phyloP scores from a whole-genome alignment of 1,284 basidiomycete species.

The Ganoderma meredithae region DNA sequence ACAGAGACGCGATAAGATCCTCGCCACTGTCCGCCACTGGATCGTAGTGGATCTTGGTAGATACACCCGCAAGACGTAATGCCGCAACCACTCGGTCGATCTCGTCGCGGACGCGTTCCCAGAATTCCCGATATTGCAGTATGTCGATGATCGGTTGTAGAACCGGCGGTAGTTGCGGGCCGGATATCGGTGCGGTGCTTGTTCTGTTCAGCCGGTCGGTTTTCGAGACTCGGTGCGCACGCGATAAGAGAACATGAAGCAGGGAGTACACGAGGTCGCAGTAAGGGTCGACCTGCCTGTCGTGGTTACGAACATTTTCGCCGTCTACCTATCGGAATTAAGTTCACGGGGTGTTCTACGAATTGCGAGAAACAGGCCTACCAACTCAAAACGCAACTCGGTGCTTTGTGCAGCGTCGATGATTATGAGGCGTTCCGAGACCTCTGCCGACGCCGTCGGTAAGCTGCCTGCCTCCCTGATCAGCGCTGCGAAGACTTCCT shows the following conservation, averaged over 20 bases:
- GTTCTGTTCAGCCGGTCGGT: conserved; percentile 53
- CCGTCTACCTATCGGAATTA: conserved; percentile 36
- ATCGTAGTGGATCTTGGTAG: conserved; percentile 63
- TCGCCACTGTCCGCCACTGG: conserved; percentile 72
- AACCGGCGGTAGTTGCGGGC: conserved; percentile 44
- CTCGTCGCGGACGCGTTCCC: conserved; percentile 64
- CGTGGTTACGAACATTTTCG: conserved; percentile 24
- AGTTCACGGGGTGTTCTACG: background rate
- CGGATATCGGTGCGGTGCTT: conserved; percentile 38
- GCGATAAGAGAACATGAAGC: conserved; percentile 71
- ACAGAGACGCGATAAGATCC: conserved; percentile 57
- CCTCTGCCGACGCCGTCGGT: conserved; percentile 74
- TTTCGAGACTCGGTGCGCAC: conserved; percentile 62
- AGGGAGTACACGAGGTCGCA: conserved; percentile 76
- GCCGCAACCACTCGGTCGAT: conserved; percentile 57
- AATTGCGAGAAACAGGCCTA: conserved; percentile 41
- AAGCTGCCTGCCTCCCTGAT: conserved; percentile 75
- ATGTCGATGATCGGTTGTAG: conserved; percentile 78
- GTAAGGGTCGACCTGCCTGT: conserved; percentile 43
- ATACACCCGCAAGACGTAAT: conserved; percentile 62
- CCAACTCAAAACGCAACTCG: conserved; percentile 74
- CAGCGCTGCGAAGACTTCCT: conserved; percentile 77
- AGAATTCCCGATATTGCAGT: conserved; percentile 79
- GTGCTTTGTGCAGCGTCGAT: conserved; percentile 76
- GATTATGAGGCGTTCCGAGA: conserved; percentile 76